Evolutionary conservation across 2,329 filamentous ascomycete genomes (phyloP).

Genomic region (Pyricularia grisea): DNA sequence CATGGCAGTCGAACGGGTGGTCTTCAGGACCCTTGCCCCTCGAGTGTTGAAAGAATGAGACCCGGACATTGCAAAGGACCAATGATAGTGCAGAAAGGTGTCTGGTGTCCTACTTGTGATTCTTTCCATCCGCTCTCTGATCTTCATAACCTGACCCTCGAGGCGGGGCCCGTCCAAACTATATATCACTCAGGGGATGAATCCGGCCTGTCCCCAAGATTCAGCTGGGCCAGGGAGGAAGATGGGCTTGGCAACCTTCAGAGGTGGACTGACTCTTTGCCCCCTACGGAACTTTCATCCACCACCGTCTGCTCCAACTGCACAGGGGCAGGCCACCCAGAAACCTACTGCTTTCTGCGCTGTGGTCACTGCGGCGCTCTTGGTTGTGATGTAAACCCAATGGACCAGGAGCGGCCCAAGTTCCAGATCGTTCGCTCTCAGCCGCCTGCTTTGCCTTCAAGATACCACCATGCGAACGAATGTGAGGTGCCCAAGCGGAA

Average conservation of each 20-base stretch:
- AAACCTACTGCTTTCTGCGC: conserved; percentile 13
- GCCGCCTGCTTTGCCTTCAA: neutral
- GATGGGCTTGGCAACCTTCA: neutral
- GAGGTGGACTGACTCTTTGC: neutral
- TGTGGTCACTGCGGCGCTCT: conserved; percentile 25
- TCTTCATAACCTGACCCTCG: neutral
- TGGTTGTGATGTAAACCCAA: neutral
- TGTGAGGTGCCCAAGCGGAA: conserved; percentile 22
- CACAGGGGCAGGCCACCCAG: conserved; percentile 14
- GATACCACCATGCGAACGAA: conserved; percentile 15
- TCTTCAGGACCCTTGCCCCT: neutral
- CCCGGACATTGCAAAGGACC: neutral
- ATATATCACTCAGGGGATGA: neutral
- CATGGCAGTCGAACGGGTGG: neutral
- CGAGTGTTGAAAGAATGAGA: neutral
- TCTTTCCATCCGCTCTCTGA: neutral
- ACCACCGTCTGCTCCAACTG: conserved; percentile 20
- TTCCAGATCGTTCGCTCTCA: neutral
- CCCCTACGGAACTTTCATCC: neutral
- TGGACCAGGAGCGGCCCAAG: neutral
- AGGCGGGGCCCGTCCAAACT: neutral
- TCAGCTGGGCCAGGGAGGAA: neutral
- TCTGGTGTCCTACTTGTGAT: neutral
- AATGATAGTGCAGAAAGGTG: neutral
- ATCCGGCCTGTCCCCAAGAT: neutral